Evolutionary conservation across 1,284 basidiomycete species (phyloP).

Genomic region (Sutorius eximius): DNA sequence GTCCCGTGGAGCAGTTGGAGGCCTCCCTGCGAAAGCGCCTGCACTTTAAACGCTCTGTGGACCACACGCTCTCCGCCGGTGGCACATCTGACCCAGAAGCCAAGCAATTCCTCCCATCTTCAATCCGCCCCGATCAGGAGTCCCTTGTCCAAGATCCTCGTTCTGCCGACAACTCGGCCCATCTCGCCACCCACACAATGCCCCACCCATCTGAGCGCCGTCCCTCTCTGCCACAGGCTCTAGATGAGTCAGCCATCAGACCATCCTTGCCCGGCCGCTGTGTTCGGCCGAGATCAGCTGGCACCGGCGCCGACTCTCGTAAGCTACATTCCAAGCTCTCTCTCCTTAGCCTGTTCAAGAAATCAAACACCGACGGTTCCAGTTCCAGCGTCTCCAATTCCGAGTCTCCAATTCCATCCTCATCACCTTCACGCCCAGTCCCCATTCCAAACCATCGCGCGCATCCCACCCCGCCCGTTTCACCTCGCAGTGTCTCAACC

Average conservation of each 20-base stretch:
- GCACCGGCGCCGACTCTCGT: constrained; percentile 45
- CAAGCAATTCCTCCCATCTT: constrained; percentile 6
- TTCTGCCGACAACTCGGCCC: constrained; percentile 1
- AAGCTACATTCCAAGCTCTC: constrained; percentile 42
- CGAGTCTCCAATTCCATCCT: constrained; percentile 24
- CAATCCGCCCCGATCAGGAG: constrained; percentile 19
- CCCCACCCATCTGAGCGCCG: constrained; percentile 26
- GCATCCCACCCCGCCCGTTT: constrained; percentile 24
- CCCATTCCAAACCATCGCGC: constrained; percentile 19
- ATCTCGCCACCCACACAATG: constrained; percentile 12
- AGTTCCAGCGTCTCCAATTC: constrained; percentile 35
- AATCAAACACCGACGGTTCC: constrained; percentile 38
- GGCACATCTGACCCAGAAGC: constrained; percentile 28
- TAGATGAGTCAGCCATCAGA: constrained; percentile 32
- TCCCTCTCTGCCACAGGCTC: constrained; percentile 40
- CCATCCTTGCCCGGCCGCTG: constrained; percentile 26
- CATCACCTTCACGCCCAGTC: constrained; percentile 25
- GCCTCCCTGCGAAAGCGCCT: constrained; percentile 38
- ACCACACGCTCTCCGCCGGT: constrained; percentile 39
- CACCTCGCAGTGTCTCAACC: constrained; percentile 24
- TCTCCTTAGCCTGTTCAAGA: constrained; percentile 49
- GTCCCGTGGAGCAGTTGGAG: constrained; percentile 34
- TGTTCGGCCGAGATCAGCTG: constrained; percentile 48
- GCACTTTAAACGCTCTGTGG: constrained; percentile 47
- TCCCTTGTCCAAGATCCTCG: constrained; percentile 7